Conservation (phyloP, 495 filamentous ascomycete species). For the Penicillium psychrofluorescens region DNA sequence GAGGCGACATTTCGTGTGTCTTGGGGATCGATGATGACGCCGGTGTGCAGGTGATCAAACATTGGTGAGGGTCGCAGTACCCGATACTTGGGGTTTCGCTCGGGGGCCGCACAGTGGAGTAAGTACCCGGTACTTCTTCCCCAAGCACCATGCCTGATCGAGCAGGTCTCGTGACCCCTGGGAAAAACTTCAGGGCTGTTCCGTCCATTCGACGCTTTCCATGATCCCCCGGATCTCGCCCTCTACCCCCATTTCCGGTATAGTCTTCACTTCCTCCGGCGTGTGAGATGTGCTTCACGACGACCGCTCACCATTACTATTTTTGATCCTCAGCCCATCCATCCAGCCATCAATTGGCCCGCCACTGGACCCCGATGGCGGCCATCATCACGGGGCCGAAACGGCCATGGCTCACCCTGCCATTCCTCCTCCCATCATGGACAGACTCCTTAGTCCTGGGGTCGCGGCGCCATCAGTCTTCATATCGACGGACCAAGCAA, state of each 20-base stretch:
- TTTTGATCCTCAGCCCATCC: not conserved
- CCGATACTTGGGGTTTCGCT: too few relatives aligned
- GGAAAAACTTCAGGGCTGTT: constrained; percentile 21
- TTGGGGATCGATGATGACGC: constrained; percentile 18
- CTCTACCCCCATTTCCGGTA: too few relatives aligned
- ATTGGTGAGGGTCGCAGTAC: too few relatives aligned
- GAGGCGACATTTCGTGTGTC: constrained; percentile 4
- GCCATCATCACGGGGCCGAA: constrained; percentile 22
- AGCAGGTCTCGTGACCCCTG: constrained; percentile 17
- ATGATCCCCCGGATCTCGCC: too few relatives aligned
- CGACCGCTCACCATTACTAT: not conserved
- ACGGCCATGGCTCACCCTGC: constrained; percentile 34
- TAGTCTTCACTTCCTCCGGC: too few relatives aligned
- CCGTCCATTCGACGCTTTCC: constrained; percentile 2
- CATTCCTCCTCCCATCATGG: constrained; percentile 33
- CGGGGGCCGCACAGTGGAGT: constrained; percentile 1
- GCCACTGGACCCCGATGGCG: constrained; percentile 18
- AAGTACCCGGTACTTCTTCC: constrained; percentile 5
- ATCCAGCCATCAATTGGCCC: constrained; percentile 5
- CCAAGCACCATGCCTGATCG: not conserved
- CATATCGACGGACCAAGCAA: constrained; percentile 62
- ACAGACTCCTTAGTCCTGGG: constrained; percentile 24
- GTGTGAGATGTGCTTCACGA: too few relatives aligned
- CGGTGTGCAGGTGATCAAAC: constrained; percentile 14
- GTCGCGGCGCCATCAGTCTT: constrained; percentile 55